Conservation (phyloP, 2,329 filamentous ascomycete species). For the Metarhizium robertsii region DNA sequence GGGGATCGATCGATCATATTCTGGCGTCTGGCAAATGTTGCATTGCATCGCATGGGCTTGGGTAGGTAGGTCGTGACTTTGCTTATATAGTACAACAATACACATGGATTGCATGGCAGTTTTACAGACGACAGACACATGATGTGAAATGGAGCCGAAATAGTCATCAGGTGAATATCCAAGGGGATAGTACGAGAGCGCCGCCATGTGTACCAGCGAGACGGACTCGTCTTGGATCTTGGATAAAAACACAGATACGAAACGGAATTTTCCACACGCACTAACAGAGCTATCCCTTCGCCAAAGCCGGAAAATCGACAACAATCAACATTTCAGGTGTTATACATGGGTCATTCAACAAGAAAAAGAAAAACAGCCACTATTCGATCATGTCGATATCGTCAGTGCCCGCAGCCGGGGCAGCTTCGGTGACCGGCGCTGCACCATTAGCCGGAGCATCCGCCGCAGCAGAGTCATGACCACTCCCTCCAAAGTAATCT, state of each 20-base stretch:
- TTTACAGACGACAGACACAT: not conserved
- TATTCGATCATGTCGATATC: conserved; percentile 67
- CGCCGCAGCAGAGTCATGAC: conserved; percentile 25
- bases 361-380: not conserved
- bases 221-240: too few species aligned
- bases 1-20: not conserved
- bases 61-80: not conserved
- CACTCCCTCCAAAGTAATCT: conserved; percentile 65
- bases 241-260: too few species aligned
- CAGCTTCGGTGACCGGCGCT: conserved; percentile 16
- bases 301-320: not conserved
- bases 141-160: not conserved
- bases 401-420: conserved; percentile 27
- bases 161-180: too few species aligned
- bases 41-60: not conserved
- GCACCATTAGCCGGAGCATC: conserved; percentile 22
- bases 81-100: not conserved
- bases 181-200: too few species aligned
- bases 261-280: not conserved
- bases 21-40: not conserved
- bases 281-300: not conserved
- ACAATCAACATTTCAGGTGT: not conserved
- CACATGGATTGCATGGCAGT: not conserved
- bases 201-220: too few species aligned
- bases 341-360: not conserved